Base-by-base conservation (phyloP, 306 rosid species). In the Cucurbita argyrosperma region DNA sequence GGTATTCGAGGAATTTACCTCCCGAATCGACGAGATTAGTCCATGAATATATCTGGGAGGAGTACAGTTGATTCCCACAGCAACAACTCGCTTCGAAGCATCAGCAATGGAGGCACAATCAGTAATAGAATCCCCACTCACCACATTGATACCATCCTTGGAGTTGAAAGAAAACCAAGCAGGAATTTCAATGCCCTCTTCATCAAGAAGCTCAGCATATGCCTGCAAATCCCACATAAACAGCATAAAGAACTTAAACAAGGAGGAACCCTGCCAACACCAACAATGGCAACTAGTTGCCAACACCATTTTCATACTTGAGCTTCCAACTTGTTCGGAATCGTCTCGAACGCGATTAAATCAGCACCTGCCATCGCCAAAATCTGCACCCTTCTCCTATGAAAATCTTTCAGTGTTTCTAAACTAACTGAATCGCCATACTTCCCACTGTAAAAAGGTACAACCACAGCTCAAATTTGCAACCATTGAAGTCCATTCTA, bases 111-210 rank as follows among this genome's bases (percentile, higher is more conserved):
- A 80, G 74, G 88, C 92, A 72, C 98, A 90, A 5, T 87, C 97
- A 11, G 42, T 55, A 63, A 93, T 85, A 39, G 98, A 84, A 74
- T 89, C 98, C 7, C 98, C 96, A 47, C 87, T 90, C 51, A 63
- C 93, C 78, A 79, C 92, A 56, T 84, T 85, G 72, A 79, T 71
- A 54, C 92, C 97, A 75, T 89, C 98, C 65, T 84, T 90, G 14
- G 97, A 89, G 74, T 79, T 76, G 79, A 93, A 93, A 16, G 98
- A 83, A 78, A 93, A 80, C 98, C 98, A 93, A 1, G 90, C 97
- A 8, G 98, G 98, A 78, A 82, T 84, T 23, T 83, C 84, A 18
- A 85, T 86, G 80, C 85, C 88, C 83, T 86, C 96, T 82, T 90
- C 97, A 69, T 80, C 90, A 0, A 93, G 82, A 72, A 90, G 89